Percentiles rank a stretch among this genome's conserved stretches.
Evolutionary conservation across 306 rosid genomes (phyloP).

Genomic region (Acmispon strigosus): DNA sequence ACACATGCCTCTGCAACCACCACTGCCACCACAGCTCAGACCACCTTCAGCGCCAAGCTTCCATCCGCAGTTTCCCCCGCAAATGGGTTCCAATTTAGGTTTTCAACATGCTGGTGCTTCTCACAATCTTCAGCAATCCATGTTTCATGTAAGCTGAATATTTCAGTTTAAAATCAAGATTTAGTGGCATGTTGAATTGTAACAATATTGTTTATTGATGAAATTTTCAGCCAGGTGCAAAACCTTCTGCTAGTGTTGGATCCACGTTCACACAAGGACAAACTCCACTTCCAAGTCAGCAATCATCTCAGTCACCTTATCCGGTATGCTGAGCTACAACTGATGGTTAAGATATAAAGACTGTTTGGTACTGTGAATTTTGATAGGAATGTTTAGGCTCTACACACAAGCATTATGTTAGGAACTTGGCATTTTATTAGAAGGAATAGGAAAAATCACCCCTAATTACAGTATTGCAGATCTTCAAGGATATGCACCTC

Average conservation of each 20-base stretch:
- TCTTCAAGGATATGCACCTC: too few species aligned
- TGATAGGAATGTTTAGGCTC: not conserved
- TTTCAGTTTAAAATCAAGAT: slow-evolving; percentile 16
- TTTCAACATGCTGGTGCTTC: slow-evolving; percentile 68
- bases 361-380: not conserved
- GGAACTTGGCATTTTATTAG: too few species aligned
- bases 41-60: slow-evolving; percentile 50
- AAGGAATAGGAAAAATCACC: too few species aligned
- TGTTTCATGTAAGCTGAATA: slow-evolving; percentile 76
- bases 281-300: slow-evolving; percentile 53
- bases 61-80: slow-evolving; percentile 76
- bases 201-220: slow-evolving; percentile 16
- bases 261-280: slow-evolving; percentile 63
- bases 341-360: not conserved
- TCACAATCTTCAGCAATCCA: slow-evolving; percentile 63
- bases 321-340: slow-evolving; percentile 46
- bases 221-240: slow-evolving; percentile 60
- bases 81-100: slow-evolving; percentile 55
- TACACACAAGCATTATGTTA: not conserved
- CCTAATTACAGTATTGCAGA: too few species aligned
- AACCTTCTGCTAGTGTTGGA: slow-evolving; percentile 60
- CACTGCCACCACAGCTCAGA: slow-evolving; percentile 73
- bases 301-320: slow-evolving; percentile 62
- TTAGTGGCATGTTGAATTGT: not conserved
- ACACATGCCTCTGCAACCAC: slow-evolving; percentile 68